phyloP scores from a whole-genome alignment of 805 yeast species.

The Metschnikowia dekortorum region DNA sequence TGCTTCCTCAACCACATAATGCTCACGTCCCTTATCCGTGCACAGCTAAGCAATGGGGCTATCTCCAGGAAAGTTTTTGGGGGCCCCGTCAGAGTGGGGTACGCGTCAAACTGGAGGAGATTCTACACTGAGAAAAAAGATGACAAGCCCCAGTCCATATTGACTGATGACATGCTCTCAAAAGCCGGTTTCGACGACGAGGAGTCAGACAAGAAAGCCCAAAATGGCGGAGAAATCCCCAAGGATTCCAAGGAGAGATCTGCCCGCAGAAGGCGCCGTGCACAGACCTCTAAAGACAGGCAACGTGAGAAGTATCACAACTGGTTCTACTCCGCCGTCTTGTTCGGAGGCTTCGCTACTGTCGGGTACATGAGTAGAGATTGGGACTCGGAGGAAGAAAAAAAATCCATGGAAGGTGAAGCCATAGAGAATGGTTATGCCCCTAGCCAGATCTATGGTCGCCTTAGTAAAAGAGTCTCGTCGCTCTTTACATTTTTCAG shows the following conservation, averaged over 20 bases:
- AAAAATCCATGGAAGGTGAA: conserved; percentile 45
- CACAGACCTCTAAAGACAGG: conserved; percentile 63
- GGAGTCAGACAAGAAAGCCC: conserved; percentile 16
- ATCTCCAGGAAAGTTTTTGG: conserved; percentile 6
- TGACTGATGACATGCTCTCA: conserved; percentile 76
- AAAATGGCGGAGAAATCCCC: conserved; percentile 2
- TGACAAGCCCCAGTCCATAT: conserved; percentile 44
- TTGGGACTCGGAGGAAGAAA: conserved; percentile 77
- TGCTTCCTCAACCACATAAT: not conserved
- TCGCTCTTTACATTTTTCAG: conserved; percentile 78
- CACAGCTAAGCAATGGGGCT: conserved; percentile 1
- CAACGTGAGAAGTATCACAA: conserved; percentile 82
- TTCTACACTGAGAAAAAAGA: conserved; percentile 20
- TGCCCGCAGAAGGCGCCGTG: conserved; percentile 34
- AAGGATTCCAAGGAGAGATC: conserved; percentile 14
- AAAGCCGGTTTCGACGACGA: conserved; percentile 74
- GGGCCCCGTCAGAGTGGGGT: not conserved
- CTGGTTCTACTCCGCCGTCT: conserved; percentile 58
- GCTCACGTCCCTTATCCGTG: conserved; percentile 11
- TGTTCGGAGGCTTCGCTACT: conserved; percentile 52
- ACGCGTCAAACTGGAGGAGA: conserved; percentile 5
- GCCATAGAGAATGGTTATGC: conserved; percentile 64
- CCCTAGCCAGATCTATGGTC: conserved; percentile 57
- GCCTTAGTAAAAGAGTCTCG: conserved; percentile 68
- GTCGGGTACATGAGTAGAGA: conserved; percentile 70